Base-by-base conservation (phyloP, 495 filamentous ascomycete genomes). In the Cudoniella acicularis region DNA sequence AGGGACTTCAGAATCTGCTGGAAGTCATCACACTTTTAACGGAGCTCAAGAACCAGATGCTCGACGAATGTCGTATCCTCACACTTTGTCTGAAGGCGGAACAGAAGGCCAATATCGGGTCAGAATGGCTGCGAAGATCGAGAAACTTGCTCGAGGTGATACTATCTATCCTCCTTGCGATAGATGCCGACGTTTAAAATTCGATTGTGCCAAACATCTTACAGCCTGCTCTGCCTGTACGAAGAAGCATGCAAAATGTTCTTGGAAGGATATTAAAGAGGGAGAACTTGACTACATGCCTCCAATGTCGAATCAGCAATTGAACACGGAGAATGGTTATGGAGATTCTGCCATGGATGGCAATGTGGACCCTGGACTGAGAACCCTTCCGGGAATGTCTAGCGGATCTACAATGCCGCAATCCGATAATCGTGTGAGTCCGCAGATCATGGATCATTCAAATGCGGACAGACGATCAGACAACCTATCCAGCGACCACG, bases 221-320 rank as follows among this genome's bases (percentile, higher is more conserved):
- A 93, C 89, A 0, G 88, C 90, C 21, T 96, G 91, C 69, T 80
- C 88, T 70, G 89, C 88, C 36, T 96, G 91, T 71, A 94, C 91
- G 1, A 89, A 88, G 70, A 92, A 93, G 71, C 90, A 94, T 66
- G 88, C 89, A 13, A 91, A 88, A 60, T 96, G 91, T 69, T 83
- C 80, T 21, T 96, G 90, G 90, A 86, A 83, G 59, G 83, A 87
- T 54, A 80, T 92, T 49, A 85, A 82, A 40, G 84, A 90, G 48
- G 83, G 85, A 0, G 91, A 94, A 66, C 61, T 91, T 9, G 63
- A 58, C 2, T 67, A 64, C 42, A 50, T 75, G 2, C 70, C 55
- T 4, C 55, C n/a, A 24, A 24, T 50, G 1, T n/a, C 26, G 8
- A 24, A 22, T 2, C 17, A 48, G 26, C 40, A 49, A 23, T 1